Evolutionary conservation across 352 stramenopile genomes (phyloP), one percentile per base, ranked within the genome.

Genomic region (Pythium scleroteichum): DNA sequence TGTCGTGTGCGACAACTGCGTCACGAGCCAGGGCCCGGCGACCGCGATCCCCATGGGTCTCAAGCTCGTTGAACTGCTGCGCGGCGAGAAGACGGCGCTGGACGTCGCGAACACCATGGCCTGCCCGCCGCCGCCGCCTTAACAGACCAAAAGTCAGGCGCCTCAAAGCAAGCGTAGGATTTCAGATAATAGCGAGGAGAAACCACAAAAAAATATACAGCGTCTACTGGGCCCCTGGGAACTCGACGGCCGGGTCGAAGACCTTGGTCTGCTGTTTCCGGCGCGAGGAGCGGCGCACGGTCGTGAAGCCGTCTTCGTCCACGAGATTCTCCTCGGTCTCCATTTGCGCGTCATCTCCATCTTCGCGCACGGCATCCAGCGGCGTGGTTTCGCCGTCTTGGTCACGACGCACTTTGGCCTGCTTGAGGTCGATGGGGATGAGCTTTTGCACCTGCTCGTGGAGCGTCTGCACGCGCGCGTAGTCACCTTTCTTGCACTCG

Each of bases 361-460:
- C 57, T 4, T 12, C 35, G 20, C 20, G 22, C 47, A 23, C 27
- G 19, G 39, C 41, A 17, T 10, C 69, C 38, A 58, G 19, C 44
- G 12, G 46, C 66, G 40, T 38, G 17, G 38, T 13, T 3, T 1
- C 20, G 9, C 8, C 24, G 26, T 27, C 19, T 55, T 49, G 76
- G 59, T 65, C 85, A 68, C 16, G 67, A 52, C 51, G 83, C 78
- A 55, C 33, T 68, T 94, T 94, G 53, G 83, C 74, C 32, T 72
- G 67, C 66, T 94, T 94, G 41, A 94, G 66, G 67, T 94, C 73
- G 48, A 94, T 94, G 22, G 85, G 79, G 53, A 92, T 81, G 39
- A 91, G 73, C 56, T 74, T 75, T 39, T 84, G 76, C 14, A 90
- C 70, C 62, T 94, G 79, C 2, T 91, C 84, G 64, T 91, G 78